Evolutionary conservation across 2,329 filamentous ascomycete genomes (phyloP).

Genomic region (Alternaria brassicae): DNA sequence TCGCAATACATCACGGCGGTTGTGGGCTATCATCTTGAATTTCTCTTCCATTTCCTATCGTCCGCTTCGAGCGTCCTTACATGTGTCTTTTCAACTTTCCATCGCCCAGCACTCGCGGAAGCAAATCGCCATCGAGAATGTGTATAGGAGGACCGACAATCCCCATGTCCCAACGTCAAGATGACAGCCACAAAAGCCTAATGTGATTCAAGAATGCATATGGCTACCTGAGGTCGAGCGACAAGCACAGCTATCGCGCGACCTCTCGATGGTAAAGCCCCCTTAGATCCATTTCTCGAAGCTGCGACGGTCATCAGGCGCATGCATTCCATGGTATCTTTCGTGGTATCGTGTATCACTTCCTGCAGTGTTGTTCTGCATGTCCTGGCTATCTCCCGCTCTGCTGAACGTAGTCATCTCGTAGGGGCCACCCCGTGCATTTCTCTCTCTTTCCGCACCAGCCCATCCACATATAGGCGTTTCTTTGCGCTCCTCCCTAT

Average conservation of each 20-base stretch:
- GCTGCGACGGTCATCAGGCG: neutral
- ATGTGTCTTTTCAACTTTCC: neutral
- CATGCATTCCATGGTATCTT: neutral
- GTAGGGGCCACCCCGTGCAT: neutral
- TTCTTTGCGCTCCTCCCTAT: conserved; percentile 23
- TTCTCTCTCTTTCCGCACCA: neutral
- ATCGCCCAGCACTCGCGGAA: neutral
- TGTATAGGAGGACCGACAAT: neutral
- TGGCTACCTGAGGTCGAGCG: neutral
- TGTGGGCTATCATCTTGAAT: neutral
- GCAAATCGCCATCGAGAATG: neutral
- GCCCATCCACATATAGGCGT: conserved; percentile 20
- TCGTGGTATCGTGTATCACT: neutral
- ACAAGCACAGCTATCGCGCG: neutral
- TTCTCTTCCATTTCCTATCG: neutral
- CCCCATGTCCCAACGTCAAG: neutral
- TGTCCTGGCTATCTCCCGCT: neutral
- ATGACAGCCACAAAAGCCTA: neutral
- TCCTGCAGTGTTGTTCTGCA: neutral
- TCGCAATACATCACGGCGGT: neutral
- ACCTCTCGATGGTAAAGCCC: neutral
- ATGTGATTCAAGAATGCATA: neutral
- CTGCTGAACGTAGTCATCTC: neutral
- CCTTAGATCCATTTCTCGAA: neutral
- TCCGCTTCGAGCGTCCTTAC: neutral